Evolutionary conservation across 192 early-diverging fungal genomes (phyloP), one percentile per base, ranked within the genome.

Genomic region (Coemansia sp.): DNA sequence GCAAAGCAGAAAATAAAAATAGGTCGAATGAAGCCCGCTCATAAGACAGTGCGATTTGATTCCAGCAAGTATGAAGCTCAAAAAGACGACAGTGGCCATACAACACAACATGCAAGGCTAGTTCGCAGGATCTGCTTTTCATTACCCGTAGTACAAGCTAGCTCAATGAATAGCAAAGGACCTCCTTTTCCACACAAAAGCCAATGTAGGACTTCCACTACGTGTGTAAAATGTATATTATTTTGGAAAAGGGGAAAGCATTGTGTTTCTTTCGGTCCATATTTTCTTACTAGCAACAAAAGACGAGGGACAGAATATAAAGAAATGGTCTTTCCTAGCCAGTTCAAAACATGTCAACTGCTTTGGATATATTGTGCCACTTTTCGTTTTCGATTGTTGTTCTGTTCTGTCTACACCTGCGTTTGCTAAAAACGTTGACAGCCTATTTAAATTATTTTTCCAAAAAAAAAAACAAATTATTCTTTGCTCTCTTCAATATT

Each of bases 1-100:
- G 51, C 57, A 58, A 58, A 58, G 26, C 18, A 18, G 35, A 58
- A 58, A 58, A 35, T 18, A 34, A n/a, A 58, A 9, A 30, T 7
- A 26, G 53, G 53, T 25, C 57, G 35, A 37, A 58, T 58, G 7
- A n/a, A n/a, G n/a, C n/a, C n/a, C n/a, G n/a, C n/a, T 40, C 39
- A 40, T 40, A 40, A 40, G 16, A 45, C 42, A 15, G 13, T 15
- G 42, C 1, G 9, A 15, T 40, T 40, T 8, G 39, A 15, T 40
- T 40, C n/a, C n/a, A n/a, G n/a, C n/a, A n/a, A 5, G 39, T 40
- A 40, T 40, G 39, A 15, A 40, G 7, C 16, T 40, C 39, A 7
- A 45, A 13, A 3, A 1, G 9, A 45, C 16, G 33, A 34, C 33
- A 8, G 8, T 34, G 33, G 33, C 8, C 33, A 34, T 34, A 34